Evolutionary conservation across 257 asterid species (phyloP).

Genomic region (Fraxinus pennsylvanica): DNA sequence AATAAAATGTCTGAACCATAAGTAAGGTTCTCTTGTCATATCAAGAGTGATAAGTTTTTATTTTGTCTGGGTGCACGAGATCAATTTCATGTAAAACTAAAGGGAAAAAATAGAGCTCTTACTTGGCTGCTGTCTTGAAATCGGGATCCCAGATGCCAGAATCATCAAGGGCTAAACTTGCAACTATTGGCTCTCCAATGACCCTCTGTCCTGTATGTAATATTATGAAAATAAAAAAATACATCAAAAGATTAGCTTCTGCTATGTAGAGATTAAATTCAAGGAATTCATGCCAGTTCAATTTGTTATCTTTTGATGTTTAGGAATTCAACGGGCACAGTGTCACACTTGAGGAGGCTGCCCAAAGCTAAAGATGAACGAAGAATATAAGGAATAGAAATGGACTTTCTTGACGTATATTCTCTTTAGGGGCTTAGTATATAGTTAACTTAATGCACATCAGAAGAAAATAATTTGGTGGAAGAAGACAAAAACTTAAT

Average conservation of each 20-base stretch:
- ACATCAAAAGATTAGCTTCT: not conserved
- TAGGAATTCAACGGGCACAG: not conserved
- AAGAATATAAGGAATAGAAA: not conserved
- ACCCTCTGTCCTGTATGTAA: conserved; percentile 81
- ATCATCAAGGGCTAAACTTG: conserved; percentile 85
- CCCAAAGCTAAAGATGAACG: not conserved
- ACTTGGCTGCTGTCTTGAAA: conserved; percentile 82
- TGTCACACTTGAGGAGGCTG: not conserved
- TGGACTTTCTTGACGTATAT: not conserved
- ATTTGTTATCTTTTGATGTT: not conserved
- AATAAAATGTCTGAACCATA: too few relatives aligned
- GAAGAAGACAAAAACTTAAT: too few relatives aligned
- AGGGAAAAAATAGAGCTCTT: conserved; percentile 33
- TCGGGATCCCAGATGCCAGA: conserved; percentile 89
- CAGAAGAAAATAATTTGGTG: not conserved
- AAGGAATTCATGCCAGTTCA: not conserved
- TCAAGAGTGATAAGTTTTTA: too few relatives aligned
- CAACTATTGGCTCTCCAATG: conserved; percentile 91
- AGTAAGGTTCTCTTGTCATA: too few relatives aligned
- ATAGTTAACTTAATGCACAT: not conserved
- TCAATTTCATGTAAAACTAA: conserved; percentile 13
- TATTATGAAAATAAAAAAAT: not conserved
- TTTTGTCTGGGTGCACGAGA: too few relatives aligned
- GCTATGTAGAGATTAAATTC: not conserved
- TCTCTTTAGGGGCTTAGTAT: not conserved